Conservation (phyloP, 495 filamentous ascomycete species). For the Neurospora sp. region DNA sequence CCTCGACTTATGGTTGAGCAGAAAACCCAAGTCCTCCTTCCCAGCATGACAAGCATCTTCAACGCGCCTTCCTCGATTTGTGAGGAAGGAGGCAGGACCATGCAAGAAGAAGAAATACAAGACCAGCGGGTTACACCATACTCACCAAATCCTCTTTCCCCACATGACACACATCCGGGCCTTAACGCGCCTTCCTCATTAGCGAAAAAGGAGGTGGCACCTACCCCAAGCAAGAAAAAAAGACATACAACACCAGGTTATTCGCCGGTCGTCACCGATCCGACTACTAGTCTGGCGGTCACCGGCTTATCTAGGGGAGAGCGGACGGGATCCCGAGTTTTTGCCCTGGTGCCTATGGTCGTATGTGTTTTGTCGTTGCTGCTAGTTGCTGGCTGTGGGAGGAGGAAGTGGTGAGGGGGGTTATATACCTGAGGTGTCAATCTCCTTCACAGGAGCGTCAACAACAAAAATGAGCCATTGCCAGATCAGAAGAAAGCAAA, state of each 20-base stretch:
- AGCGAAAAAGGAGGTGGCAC: no score
- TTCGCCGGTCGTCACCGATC: constrained; percentile 33
- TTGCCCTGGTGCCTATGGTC: background rate
- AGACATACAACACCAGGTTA: constrained; percentile 3
- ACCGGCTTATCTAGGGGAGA: constrained; percentile 36
- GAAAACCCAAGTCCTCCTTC: no score
- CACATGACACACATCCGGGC: no score
- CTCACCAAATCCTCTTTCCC: no score
- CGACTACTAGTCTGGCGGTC: constrained; percentile 34
- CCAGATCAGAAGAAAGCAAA: background rate
- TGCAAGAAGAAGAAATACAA: no score
- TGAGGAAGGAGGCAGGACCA: no score
- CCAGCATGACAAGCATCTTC: no score
- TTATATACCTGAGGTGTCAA: background rate
- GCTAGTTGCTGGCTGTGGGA: background rate
- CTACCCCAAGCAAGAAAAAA: background rate
- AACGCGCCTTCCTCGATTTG: no score
- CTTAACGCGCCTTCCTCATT: no score
- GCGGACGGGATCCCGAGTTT: constrained; percentile 38
- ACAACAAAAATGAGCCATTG: background rate
- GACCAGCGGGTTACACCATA: no score
- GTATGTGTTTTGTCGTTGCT: background rate
- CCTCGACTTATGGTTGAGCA: no score
- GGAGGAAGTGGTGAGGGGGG: background rate
- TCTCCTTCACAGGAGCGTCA: background rate